Base-by-base conservation (phyloP, 1,139 yeast genomes). In the Saccharomyces hybrid region DNA sequence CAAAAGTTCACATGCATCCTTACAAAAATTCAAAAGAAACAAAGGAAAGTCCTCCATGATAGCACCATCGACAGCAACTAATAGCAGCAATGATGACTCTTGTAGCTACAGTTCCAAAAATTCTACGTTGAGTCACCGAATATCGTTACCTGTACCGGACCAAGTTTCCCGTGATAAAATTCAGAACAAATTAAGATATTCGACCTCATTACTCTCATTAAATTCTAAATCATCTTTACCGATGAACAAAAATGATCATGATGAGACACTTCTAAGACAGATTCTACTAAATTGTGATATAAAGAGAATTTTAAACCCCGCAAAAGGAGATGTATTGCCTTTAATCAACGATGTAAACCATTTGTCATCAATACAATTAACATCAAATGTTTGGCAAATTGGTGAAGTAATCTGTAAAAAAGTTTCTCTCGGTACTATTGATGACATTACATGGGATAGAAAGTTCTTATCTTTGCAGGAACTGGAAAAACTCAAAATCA, bases 131-230 rank as follows among this genome's bases (percentile, higher is more conserved):
- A 62, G 58, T 14, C 61, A 62, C 2, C 63, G 61, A 67, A 82
- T 82, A n/a, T 81, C 86, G 2, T 66, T 80, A 55, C 87, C 86
- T 0, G 74, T 78, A 2, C 83, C 84, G 6, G 80, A 78, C 54
- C 78, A 77, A 41, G 76, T 75, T 13, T 78, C 85, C 11, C 73
- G 82, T 49, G 82, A 78, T 58, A 81, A 80, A 60, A 71, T 82
- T 51, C 75, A 77, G 58, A 75, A 75, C 57, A 82, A 79, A 61
- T 69, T 82, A 51, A 74, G 76, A 57, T 80, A 79, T 54, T 79
- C 83, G 26, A 73, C 79, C 1, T 81, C 86, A 2, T 66, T 82
- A 44, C 60, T 79, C 54, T 77, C 81, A 9, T 55, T 77, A 63
- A 60, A 70, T 61, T 65, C 77, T 11, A 38, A 19, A 38, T 14